Evolutionary conservation across 495 filamentous ascomycete genomes (phyloP), one percentile per base, ranked within the genome.

Genomic region (Aspergillus asperescens): DNA sequence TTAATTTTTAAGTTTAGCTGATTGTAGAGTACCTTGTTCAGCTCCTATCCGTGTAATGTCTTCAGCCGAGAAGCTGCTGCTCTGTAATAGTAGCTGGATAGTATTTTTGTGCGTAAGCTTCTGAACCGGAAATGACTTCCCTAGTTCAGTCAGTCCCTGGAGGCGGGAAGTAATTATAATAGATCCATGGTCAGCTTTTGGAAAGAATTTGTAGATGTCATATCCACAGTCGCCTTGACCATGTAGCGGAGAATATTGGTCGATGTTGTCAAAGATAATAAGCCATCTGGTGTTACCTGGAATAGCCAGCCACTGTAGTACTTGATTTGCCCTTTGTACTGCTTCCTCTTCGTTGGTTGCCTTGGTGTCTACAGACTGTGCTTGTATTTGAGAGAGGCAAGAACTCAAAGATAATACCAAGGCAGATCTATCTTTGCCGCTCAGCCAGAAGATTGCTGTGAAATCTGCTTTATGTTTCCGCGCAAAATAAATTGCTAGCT

Each of bases 191-290:
- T 74, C 66, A 9, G 62, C 58, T 12, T 22, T 7, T 28, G 66
- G 66, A 38, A 74, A 67, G 50, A 64, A 73, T 23, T 60, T 35
- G 9, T 0, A 37, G 32, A 73, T 61, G 52, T 73, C 66, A 57
- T 67, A 74, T 41, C 48, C 57, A 50, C 58, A 27, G 10, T 47
- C 16, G 55, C 52, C 50, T 18, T 50, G 18, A 28, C 59, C 38
- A 19, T 64, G n/a, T 0, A 43, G 6, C 0, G 55, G 49, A n/a
- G 57, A 62, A 50, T 72, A 64, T 48, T 62, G 59, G 54, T 76
- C 69, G 37, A 73, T 59, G 56, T 74, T 74, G 39, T 75, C 70
- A 31, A 74, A 65, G 42, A 74, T 63, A 18, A 75, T 57, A 9
- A 75, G 54, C 70, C 69, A 76, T 18, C 55, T 37, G 3, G 56